These are phyloP conservation scores for Peronospora farinosa DNA, from an alignment of 352 stramenopile species.

Conservation along the genomic window DNA sequence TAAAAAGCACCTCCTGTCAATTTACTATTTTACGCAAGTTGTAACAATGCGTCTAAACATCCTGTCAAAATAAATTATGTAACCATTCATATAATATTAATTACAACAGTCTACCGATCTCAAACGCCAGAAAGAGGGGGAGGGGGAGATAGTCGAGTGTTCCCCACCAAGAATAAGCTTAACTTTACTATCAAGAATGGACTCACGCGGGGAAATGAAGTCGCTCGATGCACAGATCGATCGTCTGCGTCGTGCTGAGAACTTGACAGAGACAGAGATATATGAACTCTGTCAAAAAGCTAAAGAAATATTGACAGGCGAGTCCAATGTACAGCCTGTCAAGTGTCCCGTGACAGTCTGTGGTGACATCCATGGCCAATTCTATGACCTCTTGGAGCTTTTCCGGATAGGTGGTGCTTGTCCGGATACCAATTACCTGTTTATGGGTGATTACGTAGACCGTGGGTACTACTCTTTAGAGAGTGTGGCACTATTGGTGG, in stretches of 20 bases:
- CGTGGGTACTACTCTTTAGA: constrained; percentile 86
- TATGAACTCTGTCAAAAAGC: constrained; percentile 85
- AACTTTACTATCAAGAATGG: constrained; percentile 5
- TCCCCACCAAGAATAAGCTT: constrained; percentile 20
- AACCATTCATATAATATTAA: not conserved
- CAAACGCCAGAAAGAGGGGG: constrained; percentile 14
- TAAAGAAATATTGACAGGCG: constrained; percentile 81
- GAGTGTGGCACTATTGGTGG: constrained; percentile 75
- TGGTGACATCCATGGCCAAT: constrained; percentile 87
- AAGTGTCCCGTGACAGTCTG: constrained; percentile 82
- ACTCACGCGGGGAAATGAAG: constrained; percentile 79
- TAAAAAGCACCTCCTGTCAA: too few relatives aligned
- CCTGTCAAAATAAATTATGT: not conserved
- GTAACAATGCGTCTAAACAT: too few relatives aligned
- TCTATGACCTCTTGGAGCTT: constrained; percentile 86
- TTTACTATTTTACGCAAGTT: too few relatives aligned
- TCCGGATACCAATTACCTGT: constrained; percentile 88
- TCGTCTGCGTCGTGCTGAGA: constrained; percentile 77
- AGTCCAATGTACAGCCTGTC: constrained; percentile 85
- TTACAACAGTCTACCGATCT: constrained; percentile 3
- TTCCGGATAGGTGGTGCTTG: constrained; percentile 85
- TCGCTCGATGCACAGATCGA: constrained; percentile 82
- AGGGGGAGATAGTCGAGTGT: constrained; percentile 4
- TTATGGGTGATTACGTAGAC: constrained; percentile 89
- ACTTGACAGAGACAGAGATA: constrained; percentile 86